A percentile compares a stretch with the other conserved stretches of the same genome.
phyloP scores from a whole-genome alignment of 352 stramenopile genomes.

The Saprolegnia parasitica region DNA sequence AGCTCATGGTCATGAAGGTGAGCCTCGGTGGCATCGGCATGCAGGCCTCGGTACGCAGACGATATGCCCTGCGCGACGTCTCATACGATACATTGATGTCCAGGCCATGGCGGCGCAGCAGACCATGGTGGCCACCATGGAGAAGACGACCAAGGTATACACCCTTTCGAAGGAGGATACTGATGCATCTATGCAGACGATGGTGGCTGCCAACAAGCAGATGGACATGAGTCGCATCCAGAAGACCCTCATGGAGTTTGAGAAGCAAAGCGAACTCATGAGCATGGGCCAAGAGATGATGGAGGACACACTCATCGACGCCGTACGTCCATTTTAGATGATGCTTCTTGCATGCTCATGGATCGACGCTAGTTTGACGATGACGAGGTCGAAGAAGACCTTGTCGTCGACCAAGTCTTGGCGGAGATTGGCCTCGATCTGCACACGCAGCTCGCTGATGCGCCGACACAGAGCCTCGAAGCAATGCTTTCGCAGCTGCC shows the following conservation, averaged over 20 bases:
- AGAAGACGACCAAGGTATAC: slow-evolving; percentile 34
- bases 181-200: slow-evolving; percentile 28
- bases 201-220: slow-evolving; percentile 41
- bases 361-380: slow-evolving; percentile 42
- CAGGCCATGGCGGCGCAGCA: slow-evolving; percentile 48
- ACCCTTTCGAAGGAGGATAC: background rate
- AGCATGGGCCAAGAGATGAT: slow-evolving; percentile 61
- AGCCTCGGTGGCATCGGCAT: slow-evolving; percentile 51
- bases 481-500: background rate
- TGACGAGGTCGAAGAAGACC: slow-evolving; percentile 51
- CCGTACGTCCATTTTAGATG: slow-evolving; percentile 13
- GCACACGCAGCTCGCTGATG: slow-evolving; percentile 48
- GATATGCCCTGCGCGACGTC: background rate
- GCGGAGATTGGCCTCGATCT: slow-evolving; percentile 60
- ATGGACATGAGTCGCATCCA: slow-evolving; percentile 50
- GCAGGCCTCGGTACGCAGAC: slow-evolving; percentile 29
- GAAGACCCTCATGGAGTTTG: slow-evolving; percentile 52
- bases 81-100: slow-evolving; percentile 10
- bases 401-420: slow-evolving; percentile 45
- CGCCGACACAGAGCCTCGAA: slow-evolving; percentile 31
- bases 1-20: slow-evolving; percentile 44
- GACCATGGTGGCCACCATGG: slow-evolving; percentile 36
- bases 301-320: slow-evolving; percentile 57
- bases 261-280: slow-evolving; percentile 50
- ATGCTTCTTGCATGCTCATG: background rate